Base-by-base conservation (phyloP, 2,329 filamentous ascomycete species). In the Chaetomiaceae sp. region DNA sequence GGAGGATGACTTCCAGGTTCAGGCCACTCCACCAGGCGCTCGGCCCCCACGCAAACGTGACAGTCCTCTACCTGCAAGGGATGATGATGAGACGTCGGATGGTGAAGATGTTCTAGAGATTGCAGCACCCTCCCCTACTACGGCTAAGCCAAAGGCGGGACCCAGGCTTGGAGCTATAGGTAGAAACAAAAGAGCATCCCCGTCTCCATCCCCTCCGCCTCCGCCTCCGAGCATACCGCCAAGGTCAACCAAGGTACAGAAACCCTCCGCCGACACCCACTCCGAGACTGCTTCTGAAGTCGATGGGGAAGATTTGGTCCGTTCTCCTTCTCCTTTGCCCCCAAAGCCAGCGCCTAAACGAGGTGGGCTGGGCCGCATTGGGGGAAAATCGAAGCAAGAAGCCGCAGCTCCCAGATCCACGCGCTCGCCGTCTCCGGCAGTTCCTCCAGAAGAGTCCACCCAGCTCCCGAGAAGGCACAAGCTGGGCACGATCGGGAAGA, bases 1-100 rank as follows among this genome's bases (percentile, higher is more conserved):
- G 18, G 68, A 68, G 4, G 71, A 75, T 37, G 77, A 75, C 40
- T 80, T 80, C 43, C 73, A 80, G 56, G 67, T 79, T 7, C 78
- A 79, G 54, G 66, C 69, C 18, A 77, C 76, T 1, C 76, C 76
- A 3, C 71, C 73, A 13, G 67, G 67, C 37, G 36, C 59, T 56
- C 16, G 33, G 42, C 60, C 67, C 11, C 59, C 61, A 27, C 55
- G 60, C 38, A 69, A 64, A 23, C 57, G 54, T 42, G 46, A 51
- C 30, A 52, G 42, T 34, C 53, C 44, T 33, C 7, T 33, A 21
- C 16, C 8, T 5, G 5, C 40, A 18, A 32, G 20, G 10, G 53
- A 55, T n/a, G 44, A 55, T n/a, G 64, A 67, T 20, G 66, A 68
- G n/a, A 71, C 69, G 9, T 57, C 62, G 6, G 69, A 68, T 20